Evolutionary conservation across 179 eudicot genomes (phyloP), one percentile per base, ranked within the genome.

Genomic region (Nepenthes alata): DNA sequence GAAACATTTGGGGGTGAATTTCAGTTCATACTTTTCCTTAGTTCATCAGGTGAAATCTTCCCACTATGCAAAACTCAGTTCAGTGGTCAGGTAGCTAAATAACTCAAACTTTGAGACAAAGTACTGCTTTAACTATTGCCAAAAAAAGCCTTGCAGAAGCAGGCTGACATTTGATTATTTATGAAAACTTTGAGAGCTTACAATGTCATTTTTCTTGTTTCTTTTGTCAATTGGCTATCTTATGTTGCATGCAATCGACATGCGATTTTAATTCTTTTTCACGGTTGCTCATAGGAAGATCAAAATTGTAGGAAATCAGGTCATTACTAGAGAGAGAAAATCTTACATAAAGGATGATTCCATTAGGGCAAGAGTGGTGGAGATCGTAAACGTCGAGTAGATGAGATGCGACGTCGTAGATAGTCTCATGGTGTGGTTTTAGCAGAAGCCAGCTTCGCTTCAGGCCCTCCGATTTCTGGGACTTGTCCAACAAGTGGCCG

Each of bases 301-400:
- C 12, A 7, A 56, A 25, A 5, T 13, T 52, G 55, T n/a, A 62
- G 25, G 13, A 57, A 60, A 75, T 41, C 3, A 34, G 11, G 50
- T 48, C 76, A 76, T 61, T 73, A 67, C 64, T 16, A 41, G 50
- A 48, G 44, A 60, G 58, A 14, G 10, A 44, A 52, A 12, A 11
- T 59, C 47, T 55, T 84, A 91, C 97, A 73, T 61, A 79, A 77
- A 91, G 95, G 49, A 77, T 56, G 64, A 91, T 51, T 75, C 97
- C 97, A 67, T 86, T 39, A 58, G 96, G 91, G 75, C 97, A 91
- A 54, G 91, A 75, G 6, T 61, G 59, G 57, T 63, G 64, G 69
- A 91, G 96, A 70, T 71, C 75, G 73, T 84, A 91, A 47, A 69
- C 52, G 72, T 67, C 77, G 70, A 72, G 49, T n/a, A 91, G 50